Evolutionary conservation across 1,284 basidiomycete species (phyloP), one percentile per base, ranked within the genome.

Genomic region (Pisolithus thermaeus): DNA sequence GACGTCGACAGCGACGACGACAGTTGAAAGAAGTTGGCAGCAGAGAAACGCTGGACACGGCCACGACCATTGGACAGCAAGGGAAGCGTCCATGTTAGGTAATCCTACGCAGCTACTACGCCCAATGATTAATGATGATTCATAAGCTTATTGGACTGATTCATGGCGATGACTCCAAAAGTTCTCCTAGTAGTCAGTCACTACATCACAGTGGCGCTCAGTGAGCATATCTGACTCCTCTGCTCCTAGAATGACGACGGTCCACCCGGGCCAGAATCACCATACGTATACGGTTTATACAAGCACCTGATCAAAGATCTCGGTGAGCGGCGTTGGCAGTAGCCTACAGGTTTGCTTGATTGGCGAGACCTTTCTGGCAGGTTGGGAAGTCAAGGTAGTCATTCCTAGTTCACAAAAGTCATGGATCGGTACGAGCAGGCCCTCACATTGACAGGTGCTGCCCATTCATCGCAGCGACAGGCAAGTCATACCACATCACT

Each of bases 381-480:
- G 86, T 4, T 93, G 90, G 88, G 79, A 92, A 58, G 89, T 97
- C 39, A 86, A 84, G 59, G 92, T 97, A 3, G 92, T 96, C 52
- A 73, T 96, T 16, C 93, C 93, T 1, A 86, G 84, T 58, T 79
- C 84, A 16, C 93, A 97, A 67, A 92, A 92, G 68, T 91, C 87
- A 37, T 97, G 93, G 93, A 90, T 92, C 42, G 88, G 87, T 84
- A 46, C 5, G 44, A 22, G 14, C 54, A 51, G 69, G 58, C 23
- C 37, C 35, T 30, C 30, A 20, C n/a, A 37, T 41, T 41, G 30
- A 35, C 51, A 53, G 18, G 36, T 48, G 28, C 52, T 40, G 47
- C 27, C 52, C 30, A 35, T 46, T 46, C 56, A 44, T 46, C 41
- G 5, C 46, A 39, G 37, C 2, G 27, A 55, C 68, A 82, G 90